A percentile compares a stretch with the other conserved stretches of the same genome.
Evolutionary conservation across 371 early-diverging fungal species (phyloP).

Genomic region (Lichtheimia ornata): DNA sequence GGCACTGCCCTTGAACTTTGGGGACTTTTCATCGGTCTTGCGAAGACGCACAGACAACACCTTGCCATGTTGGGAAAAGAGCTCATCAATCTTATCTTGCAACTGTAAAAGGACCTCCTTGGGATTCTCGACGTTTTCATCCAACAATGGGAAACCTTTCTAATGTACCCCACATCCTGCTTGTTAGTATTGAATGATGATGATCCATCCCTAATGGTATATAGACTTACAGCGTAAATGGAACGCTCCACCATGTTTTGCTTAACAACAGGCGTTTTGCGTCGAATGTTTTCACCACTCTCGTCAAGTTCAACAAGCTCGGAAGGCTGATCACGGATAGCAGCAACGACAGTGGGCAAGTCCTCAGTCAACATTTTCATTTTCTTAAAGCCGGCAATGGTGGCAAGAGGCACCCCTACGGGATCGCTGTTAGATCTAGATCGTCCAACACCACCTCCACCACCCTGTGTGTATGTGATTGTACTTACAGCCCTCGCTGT

Average conservation of each 20-base stretch:
- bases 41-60: constrained; percentile 66
- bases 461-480: too few species aligned
- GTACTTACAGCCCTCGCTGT: constrained; percentile 59
- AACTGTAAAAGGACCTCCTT: constrained; percentile 43
- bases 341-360: constrained; percentile 51
- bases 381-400: constrained; percentile 69
- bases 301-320: constrained; percentile 63
- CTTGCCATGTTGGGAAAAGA: constrained; percentile 50
- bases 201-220: not conserved
- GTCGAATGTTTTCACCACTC: constrained; percentile 57
- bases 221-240: constrained; percentile 57
- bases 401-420: constrained; percentile 55
- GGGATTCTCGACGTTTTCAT: constrained; percentile 29
- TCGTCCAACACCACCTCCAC: not conserved
- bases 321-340: constrained; percentile 53
- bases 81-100: constrained; percentile 63
- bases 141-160: constrained; percentile 61
- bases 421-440: not conserved
- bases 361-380: constrained; percentile 64
- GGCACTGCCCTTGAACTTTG: constrained; percentile 63
- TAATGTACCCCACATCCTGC: constrained; percentile 4
- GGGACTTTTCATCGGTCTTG: constrained; percentile 49
- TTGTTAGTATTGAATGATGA: not conserved
- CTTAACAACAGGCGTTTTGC: constrained; percentile 52
- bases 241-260: constrained; percentile 50